Conservation (phyloP, 2,329 filamentous ascomycete genomes). For the Metarhizium album region DNA sequence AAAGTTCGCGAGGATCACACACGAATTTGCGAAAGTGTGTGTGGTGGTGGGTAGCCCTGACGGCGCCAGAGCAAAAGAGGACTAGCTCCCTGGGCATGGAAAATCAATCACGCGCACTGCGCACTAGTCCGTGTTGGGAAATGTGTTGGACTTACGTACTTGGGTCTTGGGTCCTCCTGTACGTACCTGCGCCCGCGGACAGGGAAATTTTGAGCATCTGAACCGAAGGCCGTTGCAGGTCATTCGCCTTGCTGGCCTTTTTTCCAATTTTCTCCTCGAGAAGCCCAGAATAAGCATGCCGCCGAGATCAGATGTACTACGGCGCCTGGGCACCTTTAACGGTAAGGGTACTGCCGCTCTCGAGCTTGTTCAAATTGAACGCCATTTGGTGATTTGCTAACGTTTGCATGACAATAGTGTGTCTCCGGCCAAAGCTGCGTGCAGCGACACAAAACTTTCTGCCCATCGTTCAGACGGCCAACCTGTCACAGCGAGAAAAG, state of each 20-base stretch:
- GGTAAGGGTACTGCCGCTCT: conserved; percentile 34
- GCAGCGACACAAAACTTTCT: conserved; percentile 39
- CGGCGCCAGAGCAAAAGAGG: conserved; percentile 14
- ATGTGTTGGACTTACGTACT: neutral
- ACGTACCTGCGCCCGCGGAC: neutral
- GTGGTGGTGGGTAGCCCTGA: conserved; percentile 26
- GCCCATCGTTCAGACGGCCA: conserved; percentile 53
- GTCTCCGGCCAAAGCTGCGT: conserved; percentile 43
- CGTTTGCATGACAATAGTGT: conserved; percentile 33
- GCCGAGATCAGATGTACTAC: conserved; percentile 51
- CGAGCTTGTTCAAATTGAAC: neutral
- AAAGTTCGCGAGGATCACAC: conserved; percentile 32
- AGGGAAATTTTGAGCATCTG: conserved; percentile 25
- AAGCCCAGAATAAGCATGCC: conserved; percentile 41
- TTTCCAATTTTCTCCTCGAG: neutral
- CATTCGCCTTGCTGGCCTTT: neutral
- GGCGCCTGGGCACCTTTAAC: conserved; percentile 47
- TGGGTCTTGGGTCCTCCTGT: neutral
- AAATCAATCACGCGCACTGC: conserved; percentile 19
- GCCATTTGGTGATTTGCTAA: conserved; percentile 8
- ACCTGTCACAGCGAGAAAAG: conserved; percentile 50
- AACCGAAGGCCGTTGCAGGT: conserved; percentile 6
- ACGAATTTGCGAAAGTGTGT: conserved; percentile 29
- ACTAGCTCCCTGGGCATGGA: conserved; percentile 12
- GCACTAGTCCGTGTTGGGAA: conserved; percentile 14